These are phyloP conservation scores for Ophiostoma quercus DNA, from an alignment of 2,329 filamentous ascomycete species.

Conservation along the genomic window DNA sequence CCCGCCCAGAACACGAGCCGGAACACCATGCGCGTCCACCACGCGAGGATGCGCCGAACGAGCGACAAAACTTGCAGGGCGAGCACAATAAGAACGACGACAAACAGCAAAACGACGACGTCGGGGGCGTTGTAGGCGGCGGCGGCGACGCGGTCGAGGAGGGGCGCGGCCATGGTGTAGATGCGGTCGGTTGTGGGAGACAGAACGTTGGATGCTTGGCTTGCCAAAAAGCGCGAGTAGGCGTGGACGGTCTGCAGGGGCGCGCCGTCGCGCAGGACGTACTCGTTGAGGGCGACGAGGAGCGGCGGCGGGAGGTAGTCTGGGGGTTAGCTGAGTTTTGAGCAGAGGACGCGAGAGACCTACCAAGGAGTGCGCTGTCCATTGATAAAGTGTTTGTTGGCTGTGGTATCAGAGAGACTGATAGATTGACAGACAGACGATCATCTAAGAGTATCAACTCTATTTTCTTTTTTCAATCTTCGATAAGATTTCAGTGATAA, in stretches of 20 bases:
- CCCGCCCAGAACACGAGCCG: conserved; percentile 59
- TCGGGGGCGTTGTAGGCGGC: conserved; percentile 40
- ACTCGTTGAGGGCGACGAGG: conserved; percentile 43
- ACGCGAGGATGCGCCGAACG: conserved; percentile 66
- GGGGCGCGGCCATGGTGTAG: conserved; percentile 38
- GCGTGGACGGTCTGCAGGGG: conserved; percentile 40
- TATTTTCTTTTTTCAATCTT: neutral
- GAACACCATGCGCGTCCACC: conserved; percentile 65
- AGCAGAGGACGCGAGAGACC: neutral
- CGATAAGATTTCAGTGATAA: neutral
- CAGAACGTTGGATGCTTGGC: conserved; percentile 25
- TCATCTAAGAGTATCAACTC: no score
- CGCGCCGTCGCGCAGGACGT: conserved; percentile 45
- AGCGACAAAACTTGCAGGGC: conserved; percentile 64
- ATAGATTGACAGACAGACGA: no score
- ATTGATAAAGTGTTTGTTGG: no score
- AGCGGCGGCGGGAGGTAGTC: conserved; percentile 38
- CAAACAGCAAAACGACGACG: conserved; percentile 42
- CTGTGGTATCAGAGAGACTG: no score
- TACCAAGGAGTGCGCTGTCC: conserved; percentile 21
- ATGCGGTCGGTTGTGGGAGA: no score
- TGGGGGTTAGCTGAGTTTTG: conserved; percentile 11
- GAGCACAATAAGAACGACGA: conserved; percentile 52
- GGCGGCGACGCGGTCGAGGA: conserved; percentile 38
- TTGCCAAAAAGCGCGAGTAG: conserved; percentile 32